A percentile compares a stretch with the other conserved stretches of the same genome.
Evolutionary conservation across 2,329 filamentous ascomycete genomes (phyloP).

Genomic region (Eurotiales sp.): DNA sequence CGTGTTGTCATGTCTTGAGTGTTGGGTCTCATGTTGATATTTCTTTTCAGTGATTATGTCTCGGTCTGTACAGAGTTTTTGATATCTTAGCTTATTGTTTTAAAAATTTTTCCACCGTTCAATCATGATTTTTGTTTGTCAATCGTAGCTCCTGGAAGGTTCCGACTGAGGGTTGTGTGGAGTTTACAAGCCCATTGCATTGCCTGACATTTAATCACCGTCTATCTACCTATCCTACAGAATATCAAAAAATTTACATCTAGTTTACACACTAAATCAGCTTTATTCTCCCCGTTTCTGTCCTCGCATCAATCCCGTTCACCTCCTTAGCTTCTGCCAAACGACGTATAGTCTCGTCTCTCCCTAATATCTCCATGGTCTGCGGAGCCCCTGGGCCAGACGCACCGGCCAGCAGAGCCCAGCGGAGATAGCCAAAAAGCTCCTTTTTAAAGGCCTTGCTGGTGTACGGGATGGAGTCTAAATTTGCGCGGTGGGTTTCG

Average conservation of each 20-base stretch:
- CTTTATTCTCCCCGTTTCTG: constrained; percentile 1
- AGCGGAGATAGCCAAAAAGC: constrained; percentile 55
- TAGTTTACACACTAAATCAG: not conserved
- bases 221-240: not conserved
- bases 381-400: constrained; percentile 53
- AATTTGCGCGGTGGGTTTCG: constrained; percentile 38
- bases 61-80: constrained; percentile 7
- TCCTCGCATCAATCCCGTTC: constrained; percentile 18
- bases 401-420: constrained; percentile 51
- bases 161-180: no score
- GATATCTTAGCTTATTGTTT: no score
- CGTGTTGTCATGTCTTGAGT: not conserved
- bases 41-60: constrained; percentile 5
- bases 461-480: constrained; percentile 22
- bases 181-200: no score
- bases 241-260: not conserved
- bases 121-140: no score
- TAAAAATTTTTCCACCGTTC: no score
- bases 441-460: constrained; percentile 42
- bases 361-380: constrained; percentile 55
- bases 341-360: constrained; percentile 46
- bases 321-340: constrained; percentile 38
- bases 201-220: no score
- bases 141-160: no score
- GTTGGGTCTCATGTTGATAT: not conserved